A percentile compares a stretch with the other conserved stretches of the same genome.
phyloP scores from a whole-genome alignment of 495 filamentous ascomycete species.

The Annulohypoxylon nitens region DNA sequence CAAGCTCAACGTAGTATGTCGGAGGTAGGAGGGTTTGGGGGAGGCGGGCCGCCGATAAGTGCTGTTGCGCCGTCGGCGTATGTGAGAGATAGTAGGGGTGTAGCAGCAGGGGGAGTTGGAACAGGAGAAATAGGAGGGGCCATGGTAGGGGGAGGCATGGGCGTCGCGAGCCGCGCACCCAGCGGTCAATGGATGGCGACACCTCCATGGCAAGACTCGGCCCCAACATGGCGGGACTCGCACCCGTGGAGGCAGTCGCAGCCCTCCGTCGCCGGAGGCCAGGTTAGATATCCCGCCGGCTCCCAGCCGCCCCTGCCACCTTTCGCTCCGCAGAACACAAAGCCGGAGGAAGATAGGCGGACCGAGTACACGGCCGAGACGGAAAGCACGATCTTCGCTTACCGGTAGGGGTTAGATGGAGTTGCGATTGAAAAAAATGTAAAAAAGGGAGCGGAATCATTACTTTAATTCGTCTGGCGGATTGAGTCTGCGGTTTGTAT shows the following conservation, averaged over 20 bases:
- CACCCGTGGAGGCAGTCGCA: conserved; percentile 43
- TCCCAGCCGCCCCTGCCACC: conserved; percentile 16
- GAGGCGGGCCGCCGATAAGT: not conserved
- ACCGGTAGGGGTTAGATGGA: conserved; percentile 25
- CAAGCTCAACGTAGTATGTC: conserved; percentile 28
- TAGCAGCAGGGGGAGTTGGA: not conserved
- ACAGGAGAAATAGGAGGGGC: not conserved
- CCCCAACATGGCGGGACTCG: conserved; percentile 45
- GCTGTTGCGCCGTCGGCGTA: conserved; percentile 28
- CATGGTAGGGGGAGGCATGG: not conserved
- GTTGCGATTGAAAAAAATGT: not conserved
- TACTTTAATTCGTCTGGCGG: conserved; percentile 37
- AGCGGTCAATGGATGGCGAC: conserved; percentile 43
- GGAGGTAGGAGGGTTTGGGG: conserved; percentile 9
- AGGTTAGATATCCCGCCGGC: conserved; percentile 12
- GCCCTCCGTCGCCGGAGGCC: conserved; percentile 26
- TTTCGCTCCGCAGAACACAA: conserved; percentile 5
- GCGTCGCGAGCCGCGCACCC: conserved; percentile 11
- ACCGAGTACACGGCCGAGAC: conserved; percentile 31
- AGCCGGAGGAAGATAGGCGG: conserved; percentile 15
- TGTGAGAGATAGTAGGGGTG: conserved; percentile 15
- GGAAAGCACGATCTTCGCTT: conserved; percentile 42
- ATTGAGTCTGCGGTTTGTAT: conserved; percentile 34
- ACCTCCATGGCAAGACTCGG: conserved; percentile 43
- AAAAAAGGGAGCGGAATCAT: conserved; percentile 10